Percentiles rank a stretch among this genome's conserved stretches.
phyloP scores from a whole-genome alignment of 139 green algal genomes.

The Chlorella vulgaris region DNA sequence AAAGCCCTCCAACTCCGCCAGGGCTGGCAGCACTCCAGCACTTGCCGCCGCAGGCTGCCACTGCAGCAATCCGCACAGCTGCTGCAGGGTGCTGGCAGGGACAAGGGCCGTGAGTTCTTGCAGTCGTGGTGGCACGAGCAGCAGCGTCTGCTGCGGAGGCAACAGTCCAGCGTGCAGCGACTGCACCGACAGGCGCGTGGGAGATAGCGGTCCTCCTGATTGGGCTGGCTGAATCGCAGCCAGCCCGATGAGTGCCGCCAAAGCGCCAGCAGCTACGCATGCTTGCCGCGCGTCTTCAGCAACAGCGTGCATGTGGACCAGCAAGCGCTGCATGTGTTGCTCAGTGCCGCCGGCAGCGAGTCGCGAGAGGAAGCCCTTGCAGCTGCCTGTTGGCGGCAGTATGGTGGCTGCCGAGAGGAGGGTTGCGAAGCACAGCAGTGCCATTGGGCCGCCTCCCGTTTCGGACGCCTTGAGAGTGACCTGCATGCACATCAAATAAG shows the following conservation, averaged over 20 bases:
- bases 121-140: background rate
- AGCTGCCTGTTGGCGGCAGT: background rate
- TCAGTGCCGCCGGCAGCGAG: background rate
- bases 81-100: background rate
- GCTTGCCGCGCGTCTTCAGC: background rate
- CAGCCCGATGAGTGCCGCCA: background rate
- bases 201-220: background rate
- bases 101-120: background rate
- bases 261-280: background rate
- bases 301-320: background rate
- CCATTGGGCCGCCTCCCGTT: background rate
- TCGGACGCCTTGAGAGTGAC: background rate
- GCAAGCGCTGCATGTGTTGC: constrained; percentile 6
- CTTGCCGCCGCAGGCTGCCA: background rate
- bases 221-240: background rate
- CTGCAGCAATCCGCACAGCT: constrained; percentile 18
- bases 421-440: constrained; percentile 11
- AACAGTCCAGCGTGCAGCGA: background rate
- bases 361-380: background rate
- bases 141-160: background rate
- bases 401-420: background rate
- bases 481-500: background rate
- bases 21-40: background rate
- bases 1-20: constrained; percentile 31
- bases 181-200: background rate